Conservation (phyloP, 2,329 filamentous ascomycete genomes). For the Trematosphaeria pertusa region DNA sequence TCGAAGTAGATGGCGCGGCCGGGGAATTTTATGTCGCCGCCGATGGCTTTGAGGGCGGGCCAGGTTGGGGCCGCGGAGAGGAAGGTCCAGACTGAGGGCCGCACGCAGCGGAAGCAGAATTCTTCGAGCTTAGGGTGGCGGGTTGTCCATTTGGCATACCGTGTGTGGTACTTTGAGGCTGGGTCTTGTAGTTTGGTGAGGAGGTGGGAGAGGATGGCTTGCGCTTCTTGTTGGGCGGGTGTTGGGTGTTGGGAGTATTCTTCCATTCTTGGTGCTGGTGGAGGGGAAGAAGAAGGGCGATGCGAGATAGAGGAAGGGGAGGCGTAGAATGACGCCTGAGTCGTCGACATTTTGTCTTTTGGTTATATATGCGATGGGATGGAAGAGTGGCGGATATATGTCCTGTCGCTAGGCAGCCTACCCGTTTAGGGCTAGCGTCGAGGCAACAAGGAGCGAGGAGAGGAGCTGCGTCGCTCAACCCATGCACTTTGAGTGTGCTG, state of each 20-base stretch:
- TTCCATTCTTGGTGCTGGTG: slow-evolving; percentile 16
- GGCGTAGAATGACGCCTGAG: slow-evolving; percentile 1
- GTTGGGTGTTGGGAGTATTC: slow-evolving; percentile 12
- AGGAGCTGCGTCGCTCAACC: not conserved
- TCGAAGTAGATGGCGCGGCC: slow-evolving; percentile 35
- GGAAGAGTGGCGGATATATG: not conserved
- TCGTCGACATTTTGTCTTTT: slow-evolving; percentile 1
- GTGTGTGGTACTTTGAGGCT: slow-evolving; percentile 19
- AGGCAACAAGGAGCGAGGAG: slow-evolving; percentile 10
- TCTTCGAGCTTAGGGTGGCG: slow-evolving; percentile 26
- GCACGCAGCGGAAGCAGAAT: slow-evolving; percentile 26
- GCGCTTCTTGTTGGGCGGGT: slow-evolving; percentile 32
- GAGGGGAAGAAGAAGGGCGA: not conserved
- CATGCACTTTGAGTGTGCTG: too few species aligned
- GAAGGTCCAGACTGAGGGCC: slow-evolving; percentile 31
- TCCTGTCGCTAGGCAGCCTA: slow-evolving; percentile 4
- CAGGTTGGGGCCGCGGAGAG: slow-evolving; percentile 6
- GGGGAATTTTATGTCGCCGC: slow-evolving; percentile 31
- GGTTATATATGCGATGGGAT: not conserved
- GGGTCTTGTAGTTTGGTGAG: slow-evolving; percentile 22
- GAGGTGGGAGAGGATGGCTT: slow-evolving; percentile 28
- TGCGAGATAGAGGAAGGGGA: not conserved
- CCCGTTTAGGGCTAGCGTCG: slow-evolving; percentile 10
- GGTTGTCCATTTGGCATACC: slow-evolving; percentile 29
- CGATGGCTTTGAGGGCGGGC: slow-evolving; percentile 23